Percentiles rank a stretch among this genome's conserved stretches.
These are phyloP conservation scores for Avena sativa DNA, from an alignment of 176 grass and related monocot species.

Conservation along the genomic window DNA sequence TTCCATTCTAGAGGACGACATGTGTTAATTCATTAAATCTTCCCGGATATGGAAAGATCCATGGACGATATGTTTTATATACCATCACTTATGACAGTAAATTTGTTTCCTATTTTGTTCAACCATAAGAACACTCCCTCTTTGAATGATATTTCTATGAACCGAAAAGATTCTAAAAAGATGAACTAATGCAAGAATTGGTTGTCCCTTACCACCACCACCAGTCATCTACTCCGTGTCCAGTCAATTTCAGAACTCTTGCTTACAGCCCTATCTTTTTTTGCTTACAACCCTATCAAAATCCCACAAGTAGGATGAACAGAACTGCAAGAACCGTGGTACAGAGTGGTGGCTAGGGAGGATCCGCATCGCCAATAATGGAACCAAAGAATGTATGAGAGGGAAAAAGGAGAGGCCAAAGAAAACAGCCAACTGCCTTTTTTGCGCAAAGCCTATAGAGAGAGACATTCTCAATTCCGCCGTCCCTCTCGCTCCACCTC, in stretches of 20 bases:
- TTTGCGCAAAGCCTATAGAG: slow-evolving; percentile 21
- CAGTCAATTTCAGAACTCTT: background rate
- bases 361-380: slow-evolving; percentile 49
- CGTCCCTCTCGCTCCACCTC: slow-evolving; percentile 28
- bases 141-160: background rate
- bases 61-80: background rate
- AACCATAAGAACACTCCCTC: background rate
- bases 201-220: background rate
- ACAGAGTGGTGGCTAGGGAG: background rate
- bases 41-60: background rate
- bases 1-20: fast-evolving
- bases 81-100: background rate
- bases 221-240: background rate
- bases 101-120: background rate
- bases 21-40: background rate
- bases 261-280: background rate
- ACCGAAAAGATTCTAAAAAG: background rate
- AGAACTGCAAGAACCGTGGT: too few species aligned
- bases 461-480: slow-evolving; percentile 37
- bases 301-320: background rate
- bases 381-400: slow-evolving; percentile 36
- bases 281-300: background rate
- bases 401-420: slow-evolving; percentile 34
- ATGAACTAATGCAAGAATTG: background rate
- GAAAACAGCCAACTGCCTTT: slow-evolving; percentile 12